Evolutionary conservation across 192 early-diverging fungal species (phyloP), one percentile per base, ranked within the genome.

Genomic region (Glomus cerebriforme): DNA sequence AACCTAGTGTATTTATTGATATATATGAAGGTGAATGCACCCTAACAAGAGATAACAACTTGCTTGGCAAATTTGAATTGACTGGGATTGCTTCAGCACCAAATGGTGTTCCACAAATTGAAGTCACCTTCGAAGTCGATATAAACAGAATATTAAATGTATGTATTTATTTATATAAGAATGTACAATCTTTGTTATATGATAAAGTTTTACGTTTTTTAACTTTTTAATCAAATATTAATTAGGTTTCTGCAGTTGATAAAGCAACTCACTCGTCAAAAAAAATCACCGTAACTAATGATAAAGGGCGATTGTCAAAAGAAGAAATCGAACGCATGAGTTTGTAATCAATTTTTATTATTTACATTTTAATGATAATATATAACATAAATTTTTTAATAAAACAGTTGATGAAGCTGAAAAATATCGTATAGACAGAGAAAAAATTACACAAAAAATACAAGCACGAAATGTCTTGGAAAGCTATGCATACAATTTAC

Each of bases 21-120:
- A 22, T 54, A 19, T 54, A 19, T 22, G 47, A 54, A 54, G 47
- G 17, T 19, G 17, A 54, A 54, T 2, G 2, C 3, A 12, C 9
- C 3, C 10, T 2, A 12, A 5, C 37, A 92, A n/a, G 92, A 87
- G 94, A 95, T 86, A 95, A 95, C 94, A 94, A 95, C 91, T 87
- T 90, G 80, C 90, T 95, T 77, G 94, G 94, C 80, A 87, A 93
- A 81, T 95, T 95, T 84, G 88, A 91, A 76, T 91, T 95, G 71
- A 87, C 85, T 82, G 92, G 92, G 75, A 91, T 93, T 81, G 82
- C 88, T 82, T 93, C 93, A 34, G 89, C 89, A 54, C 92, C 93
- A 71, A 89, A 92, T 83, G 88, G 88, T 77, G 85, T 96, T 92
- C n/a, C n/a, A n/a, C n/a, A 12, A 1, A 43, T 43, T 43, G 10